Conservation (phyloP, 1,139 yeast genomes). For the Saccharomyces hybrid region DNA sequence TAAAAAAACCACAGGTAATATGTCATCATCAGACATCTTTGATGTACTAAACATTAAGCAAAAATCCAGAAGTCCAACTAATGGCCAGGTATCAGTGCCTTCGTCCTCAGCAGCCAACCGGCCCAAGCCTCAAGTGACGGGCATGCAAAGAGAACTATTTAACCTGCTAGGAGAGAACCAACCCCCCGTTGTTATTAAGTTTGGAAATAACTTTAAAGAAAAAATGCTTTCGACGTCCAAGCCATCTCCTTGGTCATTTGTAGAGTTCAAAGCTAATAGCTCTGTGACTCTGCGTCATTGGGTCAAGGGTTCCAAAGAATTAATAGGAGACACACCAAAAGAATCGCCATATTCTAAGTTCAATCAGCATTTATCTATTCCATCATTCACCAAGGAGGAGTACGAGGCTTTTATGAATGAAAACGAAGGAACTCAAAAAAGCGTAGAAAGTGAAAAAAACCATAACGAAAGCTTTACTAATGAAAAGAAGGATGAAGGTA, state of each 20-base stretch:
- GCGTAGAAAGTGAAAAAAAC: slow-evolving; percentile 2
- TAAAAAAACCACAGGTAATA: slow-evolving; percentile 8
- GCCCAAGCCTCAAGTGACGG: slow-evolving; percentile 46
- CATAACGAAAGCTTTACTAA: neutral
- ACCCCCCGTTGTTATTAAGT: slow-evolving; percentile 67
- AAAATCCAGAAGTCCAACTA: slow-evolving; percentile 30
- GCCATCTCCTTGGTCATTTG: slow-evolving; percentile 77
- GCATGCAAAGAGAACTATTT: slow-evolving; percentile 86
- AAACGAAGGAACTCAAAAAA: slow-evolving; percentile 10
- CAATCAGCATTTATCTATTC: slow-evolving; percentile 62
- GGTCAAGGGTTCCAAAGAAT: slow-evolving; percentile 69
- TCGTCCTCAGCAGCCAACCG: slow-evolving; percentile 15
- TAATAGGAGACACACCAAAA: slow-evolving; percentile 35
- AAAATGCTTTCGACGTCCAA: slow-evolving; percentile 52
- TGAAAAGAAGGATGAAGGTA: slow-evolving; percentile 7
- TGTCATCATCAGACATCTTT: slow-evolving; percentile 57
- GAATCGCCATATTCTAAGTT: slow-evolving; percentile 68
- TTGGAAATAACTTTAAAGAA: slow-evolving; percentile 55
- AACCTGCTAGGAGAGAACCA: slow-evolving; percentile 86
- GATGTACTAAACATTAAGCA: slow-evolving; percentile 65
- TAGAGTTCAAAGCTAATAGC: slow-evolving; percentile 51
- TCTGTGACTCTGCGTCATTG: slow-evolving; percentile 66
- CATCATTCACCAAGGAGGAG: slow-evolving; percentile 61
- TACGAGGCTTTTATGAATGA: slow-evolving; percentile 46
- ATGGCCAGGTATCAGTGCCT: slow-evolving; percentile 19